Base-by-base conservation (phyloP, 2,329 filamentous ascomycete genomes). In the Alternaria postmessia region DNA sequence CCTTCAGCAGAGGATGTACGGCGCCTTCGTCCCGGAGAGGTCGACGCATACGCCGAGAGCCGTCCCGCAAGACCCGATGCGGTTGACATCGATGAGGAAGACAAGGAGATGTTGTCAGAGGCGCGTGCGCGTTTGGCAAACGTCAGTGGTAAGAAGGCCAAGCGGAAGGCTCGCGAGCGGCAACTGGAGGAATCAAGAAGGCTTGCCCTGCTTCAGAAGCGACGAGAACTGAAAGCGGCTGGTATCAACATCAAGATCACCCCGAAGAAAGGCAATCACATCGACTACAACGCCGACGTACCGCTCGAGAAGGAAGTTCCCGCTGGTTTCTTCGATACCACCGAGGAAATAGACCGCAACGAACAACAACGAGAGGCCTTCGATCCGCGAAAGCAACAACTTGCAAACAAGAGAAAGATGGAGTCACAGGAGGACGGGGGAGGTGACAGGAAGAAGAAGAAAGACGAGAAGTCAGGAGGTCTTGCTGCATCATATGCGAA, bases 201-300 rank as follows among this genome's bases (percentile, higher is more conserved):
- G 56, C 81, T 99, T 63, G 95, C 95, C 1, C 88, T 94, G 38
- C 82, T 99, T 64, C 95, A 98, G 82, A 99, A 99, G 83, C 89
- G 95, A 39, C 88, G 95, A 69, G 95, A 99, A 81, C 87, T 99
- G 67, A 99, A 99, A 82, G 96, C 94, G 76, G 93, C 95, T 2
- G 95, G 95, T 48, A 98, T 99, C 81, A 99, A 99, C 78, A 93
- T 98, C 82, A 99, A 98, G 81, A 89, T 98, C 58, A 89, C 89
- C 3, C 95, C 91, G 14, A 88, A 91, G 62, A 98, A 98, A 83
- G 89, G 93, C 83, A 95, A 95, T 0, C 91, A 98, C 82, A 99
- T 99, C 93, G 95, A 99, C 80, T 99, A 99, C 83, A 99, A 99
- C 79, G 95, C 95, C 71, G 95, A 99, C 71, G 96, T 99, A 66